Conservation (phyloP, 2,329 filamentous ascomycete genomes). For the Phoma herbarum region DNA sequence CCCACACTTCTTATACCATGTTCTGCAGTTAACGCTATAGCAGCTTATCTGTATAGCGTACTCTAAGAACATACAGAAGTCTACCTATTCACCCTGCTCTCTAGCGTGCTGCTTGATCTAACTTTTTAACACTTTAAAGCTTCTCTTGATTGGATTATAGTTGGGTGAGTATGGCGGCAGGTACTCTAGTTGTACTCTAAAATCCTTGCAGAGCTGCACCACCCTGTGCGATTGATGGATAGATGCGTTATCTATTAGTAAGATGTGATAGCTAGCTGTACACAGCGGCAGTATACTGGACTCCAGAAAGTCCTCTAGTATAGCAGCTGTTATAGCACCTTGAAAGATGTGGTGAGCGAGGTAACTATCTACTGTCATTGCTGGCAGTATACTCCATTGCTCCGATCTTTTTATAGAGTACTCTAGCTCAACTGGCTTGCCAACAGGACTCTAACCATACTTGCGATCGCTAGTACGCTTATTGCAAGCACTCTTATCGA, state of each 20-base stretch:
- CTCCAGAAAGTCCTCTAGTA: no score
- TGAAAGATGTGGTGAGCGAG: not conserved
- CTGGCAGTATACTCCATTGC: not conserved
- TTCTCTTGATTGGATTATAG: constrained; percentile 26
- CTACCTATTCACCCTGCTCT: constrained; percentile 18
- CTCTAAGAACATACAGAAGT: no score
- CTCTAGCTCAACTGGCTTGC: not conserved
- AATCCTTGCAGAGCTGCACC: no score
- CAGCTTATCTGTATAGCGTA: no score
- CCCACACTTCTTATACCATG: not conserved
- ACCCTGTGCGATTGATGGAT: no score
- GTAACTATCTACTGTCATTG: not conserved
- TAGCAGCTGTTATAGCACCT: constrained; percentile 10
- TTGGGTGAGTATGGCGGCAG: constrained; percentile 21
- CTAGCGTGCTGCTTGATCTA: no score
- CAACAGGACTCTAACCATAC: constrained; percentile 17
- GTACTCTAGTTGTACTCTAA: no score
- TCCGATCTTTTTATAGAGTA: no score
- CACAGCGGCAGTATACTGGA: no score
- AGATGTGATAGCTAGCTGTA: no score
- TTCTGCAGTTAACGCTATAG: not conserved
- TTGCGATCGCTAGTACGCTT: constrained; percentile 23
- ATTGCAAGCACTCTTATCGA: constrained; percentile 26
- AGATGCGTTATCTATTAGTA: no score
- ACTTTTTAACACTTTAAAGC: no score